phyloP scores from a whole-genome alignment of 2,329 filamentous ascomycete species.

The Penicillium sp. region DNA sequence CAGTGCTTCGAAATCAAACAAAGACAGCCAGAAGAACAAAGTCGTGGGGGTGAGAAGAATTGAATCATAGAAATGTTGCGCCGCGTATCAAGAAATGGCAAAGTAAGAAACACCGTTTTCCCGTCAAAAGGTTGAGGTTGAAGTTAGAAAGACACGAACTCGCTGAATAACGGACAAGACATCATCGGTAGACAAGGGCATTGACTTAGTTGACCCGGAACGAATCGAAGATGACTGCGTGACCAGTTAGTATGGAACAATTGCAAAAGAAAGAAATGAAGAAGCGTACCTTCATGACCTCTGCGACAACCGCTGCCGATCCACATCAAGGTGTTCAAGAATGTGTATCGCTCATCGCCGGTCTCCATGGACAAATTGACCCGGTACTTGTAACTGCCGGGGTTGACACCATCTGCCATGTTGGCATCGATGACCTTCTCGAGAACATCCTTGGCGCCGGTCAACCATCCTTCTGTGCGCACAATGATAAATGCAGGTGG shows the following conservation, averaged over 20 bases:
- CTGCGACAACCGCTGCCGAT: slow-evolving; percentile 50
- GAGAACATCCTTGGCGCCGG: slow-evolving; percentile 48
- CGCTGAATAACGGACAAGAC: slow-evolving; percentile 24
- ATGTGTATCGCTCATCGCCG: slow-evolving; percentile 50
- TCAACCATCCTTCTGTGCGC: slow-evolving; percentile 49
- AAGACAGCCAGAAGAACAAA: slow-evolving; percentile 1
- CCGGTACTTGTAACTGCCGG: slow-evolving; percentile 50
- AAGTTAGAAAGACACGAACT: slow-evolving; percentile 8
- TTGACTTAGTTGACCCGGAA: slow-evolving; percentile 36
- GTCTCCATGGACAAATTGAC: slow-evolving; percentile 50
- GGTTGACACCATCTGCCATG: slow-evolving; percentile 48
- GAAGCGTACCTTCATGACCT: slow-evolving; percentile 43
- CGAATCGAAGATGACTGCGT: slow-evolving; percentile 36
- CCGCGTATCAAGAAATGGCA: slow-evolving; percentile 9
- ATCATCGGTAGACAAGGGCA: slow-evolving; percentile 3
- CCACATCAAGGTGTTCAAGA: slow-evolving; percentile 52
- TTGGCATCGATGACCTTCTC: slow-evolving; percentile 48
- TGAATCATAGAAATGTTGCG: slow-evolving; percentile 12
- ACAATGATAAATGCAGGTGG: slow-evolving; percentile 50
- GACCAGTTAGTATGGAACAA: slow-evolving; percentile 5
- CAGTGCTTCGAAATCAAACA: slow-evolving; percentile 2
- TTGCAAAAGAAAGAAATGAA: not conserved
- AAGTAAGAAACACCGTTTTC: slow-evolving; percentile 25
- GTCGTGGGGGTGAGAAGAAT: not conserved
- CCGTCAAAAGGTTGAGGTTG: slow-evolving; percentile 13